Base-by-base conservation (phyloP, 805 yeast genomes). In the Ogataea ganodermae region DNA sequence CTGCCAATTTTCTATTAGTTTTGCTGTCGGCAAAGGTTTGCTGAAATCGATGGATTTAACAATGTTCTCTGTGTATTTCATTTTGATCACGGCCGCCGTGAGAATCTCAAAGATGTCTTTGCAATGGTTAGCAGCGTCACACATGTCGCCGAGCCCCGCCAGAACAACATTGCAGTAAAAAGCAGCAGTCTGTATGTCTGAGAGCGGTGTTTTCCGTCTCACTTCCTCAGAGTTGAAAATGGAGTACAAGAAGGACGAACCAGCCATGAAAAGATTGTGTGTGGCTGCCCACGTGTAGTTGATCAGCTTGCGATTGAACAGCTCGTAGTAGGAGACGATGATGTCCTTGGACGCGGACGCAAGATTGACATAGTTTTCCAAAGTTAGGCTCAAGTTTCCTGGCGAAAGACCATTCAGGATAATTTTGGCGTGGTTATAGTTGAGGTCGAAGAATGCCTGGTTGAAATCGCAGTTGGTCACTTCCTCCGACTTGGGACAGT, bases 281-380 rank as follows among this genome's bases (percentile, higher is more conserved):
- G 89, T 91, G 0, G 95, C 94, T 1, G 90, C 91, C 97, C 97
- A 90, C 0, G 96, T 88, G 65, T 87, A 90, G 64, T 89, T 89
- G 50, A 89, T 75, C 39, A 79, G 72, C 56, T 78, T 78, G 23
- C 73, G 73, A n/a, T 70, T 64, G 55, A 76, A 78, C 31, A 90
- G 67, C 43, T 76, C 78, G 42, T 76, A 69, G 62, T 87, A 90
- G 24, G 83, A 76, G 27, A 72, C 68, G 44, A 89, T 83, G 28
- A 89, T 76, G 36, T 83, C 84, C 55, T 76, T 78, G 1, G 94
- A 79, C 0, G 91, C 79, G 21, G 78, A 81, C 9, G 79, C 75
- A 10, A 89, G 79, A 35, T 75, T 73, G 30, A 72, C 56, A 54
- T 79, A 78, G 36, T 88, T 88, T 10, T 74, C 73, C 8, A 68